These are phyloP conservation scores for Discostella stelligeroides DNA, from an alignment of 108 stramenopile genomes.

Conservation along the genomic window DNA sequence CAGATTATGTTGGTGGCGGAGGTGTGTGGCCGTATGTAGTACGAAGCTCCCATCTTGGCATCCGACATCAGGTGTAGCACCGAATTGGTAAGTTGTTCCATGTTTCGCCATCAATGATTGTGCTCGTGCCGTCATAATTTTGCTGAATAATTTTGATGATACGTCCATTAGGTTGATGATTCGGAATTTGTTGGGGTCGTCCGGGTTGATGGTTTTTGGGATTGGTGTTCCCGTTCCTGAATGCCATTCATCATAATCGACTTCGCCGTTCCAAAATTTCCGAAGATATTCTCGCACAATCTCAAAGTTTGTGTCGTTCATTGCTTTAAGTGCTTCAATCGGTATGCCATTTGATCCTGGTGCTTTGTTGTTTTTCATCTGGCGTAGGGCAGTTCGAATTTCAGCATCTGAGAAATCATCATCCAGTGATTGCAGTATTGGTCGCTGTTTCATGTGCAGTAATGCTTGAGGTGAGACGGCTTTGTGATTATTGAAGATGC, in stretches of 20 bases:
- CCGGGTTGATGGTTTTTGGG: neutral
- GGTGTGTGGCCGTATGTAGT: too few species aligned
- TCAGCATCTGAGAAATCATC: neutral
- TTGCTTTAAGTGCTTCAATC: slow-evolving; percentile 6
- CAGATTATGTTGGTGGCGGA: too few species aligned
- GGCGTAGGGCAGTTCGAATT: neutral
- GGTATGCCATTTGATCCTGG: slow-evolving; percentile 15
- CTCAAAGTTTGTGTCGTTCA: neutral
- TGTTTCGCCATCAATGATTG: neutral
- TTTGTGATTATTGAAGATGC: neutral
- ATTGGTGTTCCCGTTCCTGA: neutral
- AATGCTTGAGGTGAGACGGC: neutral
- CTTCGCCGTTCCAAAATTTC: too few species aligned
- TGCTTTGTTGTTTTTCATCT: slow-evolving; percentile 19
- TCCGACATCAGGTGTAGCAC: slow-evolving; percentile 3
- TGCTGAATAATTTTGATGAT: slow-evolving; percentile 4
- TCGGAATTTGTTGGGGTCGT: slow-evolving; percentile 21
- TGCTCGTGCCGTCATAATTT: neutral
- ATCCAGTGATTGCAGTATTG: neutral
- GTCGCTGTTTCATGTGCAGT: neutral
- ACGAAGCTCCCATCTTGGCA: too few species aligned
- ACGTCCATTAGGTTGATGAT: slow-evolving; percentile 19
- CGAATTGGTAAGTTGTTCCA: slow-evolving; percentile 17
- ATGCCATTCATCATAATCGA: slow-evolving; percentile 15
- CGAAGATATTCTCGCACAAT: neutral